Conservation (phyloP, 2,329 filamentous ascomycete species). For the Phialocephala subalpina region DNA sequence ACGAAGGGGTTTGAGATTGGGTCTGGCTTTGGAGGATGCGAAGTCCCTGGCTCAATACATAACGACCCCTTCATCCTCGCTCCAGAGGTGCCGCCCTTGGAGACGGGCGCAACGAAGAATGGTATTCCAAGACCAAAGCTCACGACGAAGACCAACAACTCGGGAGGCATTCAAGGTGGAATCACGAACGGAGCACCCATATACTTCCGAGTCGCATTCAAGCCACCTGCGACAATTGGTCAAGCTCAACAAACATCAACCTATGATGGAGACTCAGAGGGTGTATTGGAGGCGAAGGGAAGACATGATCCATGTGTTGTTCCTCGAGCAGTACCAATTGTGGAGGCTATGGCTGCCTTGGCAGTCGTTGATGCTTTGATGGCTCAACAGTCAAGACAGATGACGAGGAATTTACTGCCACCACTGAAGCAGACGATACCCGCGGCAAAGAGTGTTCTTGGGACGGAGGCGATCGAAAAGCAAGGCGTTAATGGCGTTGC, state of each 20-base stretch:
- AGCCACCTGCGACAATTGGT: slow-evolving; percentile 92
- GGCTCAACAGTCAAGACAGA: slow-evolving; percentile 74
- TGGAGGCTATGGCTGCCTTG: slow-evolving; percentile 90
- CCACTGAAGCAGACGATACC: slow-evolving; percentile 44
- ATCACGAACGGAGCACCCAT: slow-evolving; percentile 94
- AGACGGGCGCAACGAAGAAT: slow-evolving; percentile 52
- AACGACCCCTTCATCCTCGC: slow-evolving; percentile 83
- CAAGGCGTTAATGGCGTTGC: slow-evolving; percentile 24
- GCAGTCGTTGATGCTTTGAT: slow-evolving; percentile 88
- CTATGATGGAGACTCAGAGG: slow-evolving; percentile 75
- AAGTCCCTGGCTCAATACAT: slow-evolving; percentile 87
- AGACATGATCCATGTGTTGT: slow-evolving; percentile 95
- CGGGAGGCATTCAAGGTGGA: slow-evolving; percentile 92
- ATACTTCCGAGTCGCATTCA: slow-evolving; percentile 96
- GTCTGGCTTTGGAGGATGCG: slow-evolving; percentile 87
- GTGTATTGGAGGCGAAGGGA: slow-evolving; percentile 88
- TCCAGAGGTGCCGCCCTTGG: slow-evolving; percentile 51
- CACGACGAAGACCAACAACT: slow-evolving; percentile 92
- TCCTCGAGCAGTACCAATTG: slow-evolving; percentile 79
- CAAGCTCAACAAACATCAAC: slow-evolving; percentile 85
- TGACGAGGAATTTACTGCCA: slow-evolving; percentile 55
- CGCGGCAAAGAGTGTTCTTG: slow-evolving; percentile 28
- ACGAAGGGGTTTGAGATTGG: slow-evolving; percentile 97
- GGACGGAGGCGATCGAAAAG: slow-evolving; percentile 27
- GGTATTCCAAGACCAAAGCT: slow-evolving; percentile 66